These are phyloP conservation scores for Cinnamomum micranthum DNA, from an alignment of 164 flowering plant genomes.

Conservation along the genomic window DNA sequence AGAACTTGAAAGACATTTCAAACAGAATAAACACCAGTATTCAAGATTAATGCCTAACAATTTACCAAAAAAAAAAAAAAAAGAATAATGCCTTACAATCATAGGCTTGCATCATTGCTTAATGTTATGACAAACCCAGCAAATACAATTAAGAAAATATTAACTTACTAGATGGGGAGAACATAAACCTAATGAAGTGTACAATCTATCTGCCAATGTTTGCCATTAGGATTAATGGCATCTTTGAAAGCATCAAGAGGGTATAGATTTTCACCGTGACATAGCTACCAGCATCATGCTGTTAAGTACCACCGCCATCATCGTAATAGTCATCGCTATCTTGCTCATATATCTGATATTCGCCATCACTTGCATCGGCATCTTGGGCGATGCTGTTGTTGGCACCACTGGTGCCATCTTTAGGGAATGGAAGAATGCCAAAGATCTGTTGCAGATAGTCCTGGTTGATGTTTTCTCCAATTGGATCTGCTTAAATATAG, in stretches of 20 bases:
- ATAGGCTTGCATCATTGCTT: too few relatives aligned
- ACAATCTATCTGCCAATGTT: too few relatives aligned
- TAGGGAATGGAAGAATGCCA: constrained; percentile 50
- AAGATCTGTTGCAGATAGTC: constrained; percentile 77
- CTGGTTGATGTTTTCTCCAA: constrained; percentile 48
- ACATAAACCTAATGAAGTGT: too few relatives aligned
- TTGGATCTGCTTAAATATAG: constrained; percentile 37
- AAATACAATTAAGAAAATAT: too few relatives aligned
- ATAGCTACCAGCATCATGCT: not conserved
- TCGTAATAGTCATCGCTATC: constrained; percentile 28
- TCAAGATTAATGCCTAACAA: too few relatives aligned
- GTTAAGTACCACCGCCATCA: constrained; percentile 17
- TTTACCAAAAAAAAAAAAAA: too few relatives aligned
- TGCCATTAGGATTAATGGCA: too few relatives aligned
- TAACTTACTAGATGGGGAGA: too few relatives aligned
- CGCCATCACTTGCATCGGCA: constrained; percentile 47
- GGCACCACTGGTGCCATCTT: constrained; percentile 12
- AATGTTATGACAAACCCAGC: too few relatives aligned
- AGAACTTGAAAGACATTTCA: too few relatives aligned
- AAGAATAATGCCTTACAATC: too few relatives aligned
- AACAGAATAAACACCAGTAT: too few relatives aligned
- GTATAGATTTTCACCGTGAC: not conserved
- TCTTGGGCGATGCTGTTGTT: constrained; percentile 23
- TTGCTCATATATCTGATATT: constrained; percentile 71
- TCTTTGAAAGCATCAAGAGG: not conserved